These are phyloP conservation scores for Paxillus involutus DNA, from an alignment of 768 basidiomycete genomes.

Conservation along the genomic window DNA sequence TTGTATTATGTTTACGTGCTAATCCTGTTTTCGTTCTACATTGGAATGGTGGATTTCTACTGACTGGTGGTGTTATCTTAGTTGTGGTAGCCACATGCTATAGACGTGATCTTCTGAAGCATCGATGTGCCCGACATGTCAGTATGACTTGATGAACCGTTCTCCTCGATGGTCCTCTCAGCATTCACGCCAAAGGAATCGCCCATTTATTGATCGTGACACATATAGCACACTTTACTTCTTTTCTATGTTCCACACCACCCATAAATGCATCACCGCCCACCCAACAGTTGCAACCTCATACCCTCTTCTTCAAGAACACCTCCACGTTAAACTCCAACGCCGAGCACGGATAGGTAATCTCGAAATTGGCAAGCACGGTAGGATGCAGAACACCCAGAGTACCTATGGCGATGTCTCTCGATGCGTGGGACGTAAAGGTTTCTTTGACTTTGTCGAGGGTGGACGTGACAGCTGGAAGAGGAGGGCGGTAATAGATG, in stretches of 20 bases:
- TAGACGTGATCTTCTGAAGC: neutral
- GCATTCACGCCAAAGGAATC: neutral
- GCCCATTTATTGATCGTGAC: conserved; percentile 6
- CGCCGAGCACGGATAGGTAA: conserved; percentile 91
- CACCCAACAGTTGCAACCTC: neutral
- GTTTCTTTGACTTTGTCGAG: conserved; percentile 47
- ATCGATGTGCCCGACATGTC: neutral
- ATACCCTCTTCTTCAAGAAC: conserved; percentile 67
- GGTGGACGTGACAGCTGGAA: conserved; percentile 17
- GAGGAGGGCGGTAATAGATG: conserved; percentile 77
- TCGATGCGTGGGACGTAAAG: conserved; percentile 27
- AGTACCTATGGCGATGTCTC: conserved; percentile 80
- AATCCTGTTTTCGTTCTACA: conserved; percentile 10
- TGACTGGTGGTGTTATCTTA: neutral
- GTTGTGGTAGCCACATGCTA: conserved; percentile 4
- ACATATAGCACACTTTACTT: neutral
- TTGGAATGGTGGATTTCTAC: conserved; percentile 7
- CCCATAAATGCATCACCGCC: neutral
- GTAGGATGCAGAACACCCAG: conserved; percentile 92
- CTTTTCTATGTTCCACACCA: neutral
- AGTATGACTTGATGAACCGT: neutral
- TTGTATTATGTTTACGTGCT: conserved; percentile 20
- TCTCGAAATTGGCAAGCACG: conserved; percentile 91
- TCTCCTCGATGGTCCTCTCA: neutral
- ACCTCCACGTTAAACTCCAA: conserved; percentile 94